A percentile compares a stretch with the other conserved stretches of the same genome.
phyloP scores from a whole-genome alignment of 2,329 filamentous ascomycete species.

The Corinectria fuckeliana region DNA sequence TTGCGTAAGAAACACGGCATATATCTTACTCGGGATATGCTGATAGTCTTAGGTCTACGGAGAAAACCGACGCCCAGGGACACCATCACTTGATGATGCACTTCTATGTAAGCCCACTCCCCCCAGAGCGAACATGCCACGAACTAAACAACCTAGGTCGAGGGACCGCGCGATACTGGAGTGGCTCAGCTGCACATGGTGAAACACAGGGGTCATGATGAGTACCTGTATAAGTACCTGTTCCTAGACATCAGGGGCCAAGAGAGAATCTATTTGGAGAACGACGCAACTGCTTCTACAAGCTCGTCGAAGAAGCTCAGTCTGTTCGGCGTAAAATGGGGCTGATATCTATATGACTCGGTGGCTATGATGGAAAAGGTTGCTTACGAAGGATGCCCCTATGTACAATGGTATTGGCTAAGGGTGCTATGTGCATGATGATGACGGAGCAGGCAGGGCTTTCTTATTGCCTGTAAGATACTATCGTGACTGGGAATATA shows the following conservation, averaged over 20 bases:
- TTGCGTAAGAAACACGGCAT: conserved; percentile 53
- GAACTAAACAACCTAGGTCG: conserved; percentile 59
- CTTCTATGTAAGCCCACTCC: conserved; percentile 69
- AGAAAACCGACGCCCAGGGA: conserved; percentile 74
- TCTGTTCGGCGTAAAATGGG: conserved; percentile 69
- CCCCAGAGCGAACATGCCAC: background rate
- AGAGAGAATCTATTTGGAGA: conserved; percentile 69
- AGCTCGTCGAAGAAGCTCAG: conserved; percentile 53
- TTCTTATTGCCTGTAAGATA: background rate
- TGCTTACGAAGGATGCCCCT: background rate
- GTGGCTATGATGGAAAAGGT: background rate
- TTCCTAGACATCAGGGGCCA: conserved; percentile 80
- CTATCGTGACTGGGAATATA: background rate
- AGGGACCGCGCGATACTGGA: conserved; percentile 77
- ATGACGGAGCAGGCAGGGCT: background rate
- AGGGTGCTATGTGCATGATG: background rate
- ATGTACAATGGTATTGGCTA: background rate
- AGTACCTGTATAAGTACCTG: conserved; percentile 81
- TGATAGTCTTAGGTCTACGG: conserved; percentile 61
- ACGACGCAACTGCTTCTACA: conserved; percentile 54
- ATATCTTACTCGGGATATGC: conserved; percentile 17
- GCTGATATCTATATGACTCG: conserved; percentile 18
- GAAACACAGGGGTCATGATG: conserved; percentile 66
- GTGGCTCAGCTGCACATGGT: conserved; percentile 80
- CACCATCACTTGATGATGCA: conserved; percentile 84